Evolutionary conservation across 352 stramenopile species (phyloP), one percentile per base, ranked within the genome.

Genomic region (Phytophthora quininea): DNA sequence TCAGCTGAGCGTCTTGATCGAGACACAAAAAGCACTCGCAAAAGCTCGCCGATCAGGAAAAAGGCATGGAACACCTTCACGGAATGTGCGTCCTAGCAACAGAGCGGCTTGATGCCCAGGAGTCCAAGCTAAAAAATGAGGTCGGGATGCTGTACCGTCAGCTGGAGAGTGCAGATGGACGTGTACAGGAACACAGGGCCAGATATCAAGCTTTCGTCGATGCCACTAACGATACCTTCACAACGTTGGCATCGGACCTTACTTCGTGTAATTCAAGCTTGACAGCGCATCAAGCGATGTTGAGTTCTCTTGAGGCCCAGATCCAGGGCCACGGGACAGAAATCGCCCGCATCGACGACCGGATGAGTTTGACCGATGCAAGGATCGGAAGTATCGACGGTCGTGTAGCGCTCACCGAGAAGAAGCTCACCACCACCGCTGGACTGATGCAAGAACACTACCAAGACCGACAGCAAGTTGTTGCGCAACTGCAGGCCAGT

Each of bases 371-470:
- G 12, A 67, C 47, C 2, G 77, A 89, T 15, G 69, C 65, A 3
- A 74, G 63, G 30, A 40, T 86, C 11, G 71, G 72, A 1, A 64
- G 67, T 1, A 56, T 91, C 12, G 79, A 88, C 19, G 67, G 69
- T 0, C 78, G 82, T 2, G 60, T 88, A 0, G 62, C 75, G 1
- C 33, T 74, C 12, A 66, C 66, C 4, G 80, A 89, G 35, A 91
- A 91, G 66, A 80, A 87, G 49, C 47, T 71, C 8, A 54, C 45
- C 10, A 80, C 68, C 4, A 54, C 79, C 3, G 55, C 67, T 7
- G 70, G 54, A 0, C 59, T 77, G 4, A 46, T 88, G 3, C 65
- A 84, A 43, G 80, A 89, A 24, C 69, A 82, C 12, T 72, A 85
- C 6, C 73, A 88, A 4, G 79, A 88, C 38, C 55, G 73, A 29